A percentile compares a stretch with the other conserved stretches of the same genome.
Evolutionary conservation across 805 yeast species (phyloP).

Genomic region (Metschnikowia gruessii): DNA sequence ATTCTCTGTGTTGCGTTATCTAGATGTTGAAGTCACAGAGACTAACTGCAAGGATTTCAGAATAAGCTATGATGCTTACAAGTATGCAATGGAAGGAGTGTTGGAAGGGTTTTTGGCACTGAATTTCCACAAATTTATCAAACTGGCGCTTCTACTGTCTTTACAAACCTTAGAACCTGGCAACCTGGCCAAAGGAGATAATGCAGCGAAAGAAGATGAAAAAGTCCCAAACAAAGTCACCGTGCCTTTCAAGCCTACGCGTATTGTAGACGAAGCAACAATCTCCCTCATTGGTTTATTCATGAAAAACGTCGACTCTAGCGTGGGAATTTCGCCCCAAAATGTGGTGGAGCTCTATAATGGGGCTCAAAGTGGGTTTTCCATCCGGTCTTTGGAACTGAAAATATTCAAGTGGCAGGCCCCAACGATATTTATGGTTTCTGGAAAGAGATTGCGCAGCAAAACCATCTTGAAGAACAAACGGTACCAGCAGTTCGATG

Average conservation of each 20-base stretch:
- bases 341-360: conserved; percentile 60
- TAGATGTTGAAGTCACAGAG: conserved; percentile 38
- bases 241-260: conserved; percentile 21
- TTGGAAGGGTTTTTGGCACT: conserved; percentile 20
- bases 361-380: conserved; percentile 79
- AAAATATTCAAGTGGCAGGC: conserved; percentile 89
- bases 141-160: conserved; percentile 29
- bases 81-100: conserved; percentile 14
- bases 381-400: conserved; percentile 81
- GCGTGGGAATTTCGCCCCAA: conserved; percentile 40
- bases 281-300: conserved; percentile 39
- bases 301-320: conserved; percentile 23
- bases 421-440: conserved; percentile 68
- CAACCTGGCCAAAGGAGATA: not conserved
- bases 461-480: conserved; percentile 37
- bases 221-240: no score
- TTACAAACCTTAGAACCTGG: not conserved
- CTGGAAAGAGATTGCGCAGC: conserved; percentile 53
- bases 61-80: conserved; percentile 2
- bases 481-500: conserved; percentile 50
- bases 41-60: conserved; percentile 17
- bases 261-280: conserved; percentile 40
- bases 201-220: not conserved
- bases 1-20: conserved; percentile 44
- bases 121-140: conserved; percentile 22